Evolutionary conservation across 2,329 filamentous ascomycete species (phyloP).

Genomic region (Rhynchosporium graminicola): DNA sequence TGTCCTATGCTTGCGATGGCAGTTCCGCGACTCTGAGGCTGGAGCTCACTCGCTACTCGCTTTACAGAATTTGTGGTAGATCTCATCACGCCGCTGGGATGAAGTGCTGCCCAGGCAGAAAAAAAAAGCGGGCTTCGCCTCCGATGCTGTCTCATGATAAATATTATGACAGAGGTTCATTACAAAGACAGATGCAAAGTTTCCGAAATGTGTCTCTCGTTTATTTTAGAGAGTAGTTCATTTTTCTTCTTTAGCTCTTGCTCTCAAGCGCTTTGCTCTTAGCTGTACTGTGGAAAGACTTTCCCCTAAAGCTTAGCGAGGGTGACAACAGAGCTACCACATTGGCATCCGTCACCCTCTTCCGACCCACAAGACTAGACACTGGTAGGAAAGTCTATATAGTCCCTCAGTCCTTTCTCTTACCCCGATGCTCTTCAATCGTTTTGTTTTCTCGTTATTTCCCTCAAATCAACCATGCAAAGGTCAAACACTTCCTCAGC

Average conservation of each 20-base stretch:
- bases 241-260: no score
- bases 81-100: neutral
- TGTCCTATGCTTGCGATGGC: no score
- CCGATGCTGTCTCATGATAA: neutral
- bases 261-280: no score
- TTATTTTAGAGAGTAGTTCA: no score
- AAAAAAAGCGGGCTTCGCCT: neutral
- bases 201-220: no score
- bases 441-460: no score
- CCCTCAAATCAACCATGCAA: neutral
- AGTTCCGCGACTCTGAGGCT: no score
- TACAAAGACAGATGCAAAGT: no score
- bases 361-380: neutral
- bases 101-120: slow-evolving; percentile 6
- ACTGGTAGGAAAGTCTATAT: neutral
- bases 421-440: no score
- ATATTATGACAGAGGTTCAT: neutral
- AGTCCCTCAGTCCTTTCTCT: neutral
- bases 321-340: neutral
- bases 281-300: no score
- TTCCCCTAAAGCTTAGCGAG: neutral
- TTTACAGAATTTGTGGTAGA: no score
- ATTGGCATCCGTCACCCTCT: slow-evolving; percentile 3
- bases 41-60: neutral
- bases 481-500: slow-evolving; percentile 4